These are phyloP conservation scores for Cladobotryum mycophilum DNA, from an alignment of 2,329 filamentous ascomycete species.

Conservation along the genomic window DNA sequence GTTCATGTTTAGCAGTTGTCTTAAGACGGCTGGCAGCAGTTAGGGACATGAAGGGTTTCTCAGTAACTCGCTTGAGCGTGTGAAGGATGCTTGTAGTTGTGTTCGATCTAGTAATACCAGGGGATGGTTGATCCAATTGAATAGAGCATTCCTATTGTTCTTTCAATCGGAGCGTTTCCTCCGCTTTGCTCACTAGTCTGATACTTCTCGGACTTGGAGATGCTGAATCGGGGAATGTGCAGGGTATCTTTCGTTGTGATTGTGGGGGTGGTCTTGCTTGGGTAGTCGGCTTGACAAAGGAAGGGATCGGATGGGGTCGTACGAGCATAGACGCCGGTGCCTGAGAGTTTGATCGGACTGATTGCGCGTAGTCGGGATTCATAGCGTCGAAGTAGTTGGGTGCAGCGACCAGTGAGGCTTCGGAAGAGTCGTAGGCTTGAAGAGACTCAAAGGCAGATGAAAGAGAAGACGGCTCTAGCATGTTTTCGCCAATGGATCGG, in stretches of 20 bases:
- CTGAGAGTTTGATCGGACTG: constrained; percentile 55
- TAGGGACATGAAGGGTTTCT: constrained; percentile 34
- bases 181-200: constrained; percentile 34
- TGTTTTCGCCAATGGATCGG: constrained; percentile 66
- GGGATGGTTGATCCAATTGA: constrained; percentile 14
- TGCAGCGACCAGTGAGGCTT: constrained; percentile 70
- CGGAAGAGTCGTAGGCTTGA: constrained; percentile 69
- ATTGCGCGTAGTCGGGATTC: constrained; percentile 57
- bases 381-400: constrained; percentile 71
- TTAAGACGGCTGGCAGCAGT: constrained; percentile 42
- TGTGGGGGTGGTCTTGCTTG: not conserved
- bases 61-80: constrained; percentile 29
- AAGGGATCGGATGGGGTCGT: constrained; percentile 38
- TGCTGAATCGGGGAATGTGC: constrained; percentile 25
- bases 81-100: constrained; percentile 18
- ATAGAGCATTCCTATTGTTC: constrained; percentile 25
- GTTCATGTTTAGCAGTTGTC: constrained; percentile 40
- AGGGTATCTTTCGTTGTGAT: constrained; percentile 15
- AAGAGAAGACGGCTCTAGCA: constrained; percentile 56
- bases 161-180: constrained; percentile 18
- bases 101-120: constrained; percentile 13
- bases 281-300: constrained; percentile 21
- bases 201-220: constrained; percentile 36
- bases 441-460: constrained; percentile 66
- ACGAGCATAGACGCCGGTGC: constrained; percentile 65